Evolutionary conservation across 495 filamentous ascomycete species (phyloP), one percentile per base, ranked within the genome.

Genomic region (Penicillium longicatenatum): DNA sequence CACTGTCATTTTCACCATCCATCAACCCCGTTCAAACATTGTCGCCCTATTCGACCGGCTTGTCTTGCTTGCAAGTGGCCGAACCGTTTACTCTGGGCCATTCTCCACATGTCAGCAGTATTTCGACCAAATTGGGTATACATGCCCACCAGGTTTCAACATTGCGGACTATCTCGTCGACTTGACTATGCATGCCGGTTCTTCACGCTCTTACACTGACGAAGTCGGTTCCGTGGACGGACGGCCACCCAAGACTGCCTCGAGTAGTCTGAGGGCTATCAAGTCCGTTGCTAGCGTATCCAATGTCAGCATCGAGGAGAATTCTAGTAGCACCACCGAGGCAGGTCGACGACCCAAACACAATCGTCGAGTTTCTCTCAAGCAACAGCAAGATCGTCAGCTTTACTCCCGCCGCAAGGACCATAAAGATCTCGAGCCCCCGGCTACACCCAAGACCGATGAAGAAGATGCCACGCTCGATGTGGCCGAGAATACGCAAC

Each of bases 11-110:
- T 97, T 98, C 78, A 98, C 94, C 6, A 98, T 98, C 60, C 94
- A 98, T 72, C 94, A 98, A 61, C 94, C 94, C n/a, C 83, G 96
- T 56, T 98, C 94, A n/a, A 98, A 98, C 65, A 98, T 98, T 62
- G 94, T 98, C 29, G 94, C 94, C n/a, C 81, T 98, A 30, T 98
- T 98, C 65, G 95, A 98, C 69, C 86, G 93, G 54, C 80, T 98
- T 17, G 84, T 98, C 58, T 85, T 98, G 17, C 79, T 98, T 33
- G 94, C 94, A 8, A 86, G 90, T 62, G 94, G 94, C 35, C 89
- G 86, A 63, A 89, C 90, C 3, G 93, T 98, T 8, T 98, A 95
- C 66, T 97, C 93, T 2, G 94, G 94, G 0, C 89, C 90, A 19
- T 91, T 97, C 62, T 84, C 89, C 3, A 86, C 85, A 54, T 98